Evolutionary conservation across 768 basidiomycete species (phyloP), one percentile per base, ranked within the genome.

Genomic region (Russula sp.): DNA sequence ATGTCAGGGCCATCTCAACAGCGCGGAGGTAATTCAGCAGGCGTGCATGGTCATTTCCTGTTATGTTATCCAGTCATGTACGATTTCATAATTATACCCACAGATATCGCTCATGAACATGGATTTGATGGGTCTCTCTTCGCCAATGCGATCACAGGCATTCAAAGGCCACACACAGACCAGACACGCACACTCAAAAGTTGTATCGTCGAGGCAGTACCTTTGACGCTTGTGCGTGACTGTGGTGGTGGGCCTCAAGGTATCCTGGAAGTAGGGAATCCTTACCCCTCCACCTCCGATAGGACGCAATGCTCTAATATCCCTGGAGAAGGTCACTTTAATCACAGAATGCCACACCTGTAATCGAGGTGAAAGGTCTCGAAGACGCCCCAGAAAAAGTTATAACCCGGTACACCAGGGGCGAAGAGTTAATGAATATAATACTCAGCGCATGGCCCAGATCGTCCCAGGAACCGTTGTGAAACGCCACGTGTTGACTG

Each of bases 201-300:
- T 68, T 70, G 62, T 77, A 77, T 70, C 69, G 1, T 55, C 20
- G 3, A 58, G 49, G 16, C 76, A 70, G 5, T 49, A 61, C 10
- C 34, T 58, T 27, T 57, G 68, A n/a, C 77, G 73, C 22, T 70
- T 64, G 7, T 53, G 52, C 16, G 69, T 37, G 4, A 35, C 18
- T 7, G 53, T 34, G 1, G 22, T 27, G 22, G 22, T 27, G 22
- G 22, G 22, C 22, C 22, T 27, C 22, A 27, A 27, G 22, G 2
- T 27, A 27, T 27, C 22, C 1, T 27, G 22, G 59, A 66, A 70
- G 66, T 75, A 79, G 1, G 68, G 47, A 49, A 68, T 55, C 34
- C 73, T 71, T 20, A 77, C 66, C 61, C 77, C 22, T 66, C 76
- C 74, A 13, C 71, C 73, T 34, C 65, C 59, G 35, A 76, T 76